Base-by-base conservation (phyloP, 805 yeast genomes). In the Metschnikowia lunata region DNA sequence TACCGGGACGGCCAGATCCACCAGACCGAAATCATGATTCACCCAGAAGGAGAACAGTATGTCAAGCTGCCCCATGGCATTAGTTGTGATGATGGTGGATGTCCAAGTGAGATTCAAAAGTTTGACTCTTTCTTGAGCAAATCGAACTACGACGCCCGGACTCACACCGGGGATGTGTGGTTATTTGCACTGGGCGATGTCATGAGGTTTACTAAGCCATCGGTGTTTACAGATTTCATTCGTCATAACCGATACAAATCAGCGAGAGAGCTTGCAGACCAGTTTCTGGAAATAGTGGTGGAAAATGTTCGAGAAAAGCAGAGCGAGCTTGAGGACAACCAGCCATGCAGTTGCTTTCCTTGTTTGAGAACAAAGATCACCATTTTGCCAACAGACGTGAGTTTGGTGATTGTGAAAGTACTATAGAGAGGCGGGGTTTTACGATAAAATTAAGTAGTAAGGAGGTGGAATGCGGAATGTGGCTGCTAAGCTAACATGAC, bases 371-470 rank as follows among this genome's bases (percentile, higher is more conserved):
- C 8, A 12, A 14, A 7, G 37, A n/a, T 18, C 23, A 26, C 9
- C 28, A 37, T 1, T 34, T 34, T 35, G 23, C 39, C 46, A n/a
- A 34, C 41, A 13, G 46, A 43, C 14, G 28, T 43, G 27, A 38
- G 46, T 30, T 14, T 38, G 28, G 46, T 34, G 2, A 39, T 43
- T 15, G 46, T 43, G 42, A 43, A 34, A 32, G 23, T 42, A 30
- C 9, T n/a, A 10, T 13, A 40, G 34, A 18, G 4, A 18, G 23
- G 23, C 4, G 23, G 5, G 5, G 23, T 5, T 18, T 18, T 18
- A 3, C 23, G 4, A 18, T 18, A 5, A 18, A 18, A 18, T 3
- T 18, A 18, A 18, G 23, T 18, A 18, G 23, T 18, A 18, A 18
- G 23, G 23, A 18, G 23, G 23, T 5, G 23, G 5, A 18, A 18